Conservation (phyloP, 257 asterid genomes). For the Solanum peruvianum region DNA sequence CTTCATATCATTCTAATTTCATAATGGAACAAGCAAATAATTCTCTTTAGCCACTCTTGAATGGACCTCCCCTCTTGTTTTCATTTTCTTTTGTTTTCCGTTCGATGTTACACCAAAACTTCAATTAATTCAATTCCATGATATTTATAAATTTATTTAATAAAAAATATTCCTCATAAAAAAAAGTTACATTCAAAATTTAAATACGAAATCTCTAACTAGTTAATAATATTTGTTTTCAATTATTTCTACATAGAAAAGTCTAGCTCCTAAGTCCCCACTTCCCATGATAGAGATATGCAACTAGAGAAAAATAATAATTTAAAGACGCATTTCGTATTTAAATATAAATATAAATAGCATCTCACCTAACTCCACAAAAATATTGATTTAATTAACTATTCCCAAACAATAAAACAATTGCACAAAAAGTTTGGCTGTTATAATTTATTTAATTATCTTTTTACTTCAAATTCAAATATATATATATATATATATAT, state of each 20-base stretch:
- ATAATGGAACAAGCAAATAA: no score
- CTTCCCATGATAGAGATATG: neutral
- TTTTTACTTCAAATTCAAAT: neutral
- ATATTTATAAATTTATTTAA: fast-evolving
- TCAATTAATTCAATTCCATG: fast-evolving
- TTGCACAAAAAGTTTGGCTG: neutral
- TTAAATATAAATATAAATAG: neutral
- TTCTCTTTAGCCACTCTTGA: neutral
- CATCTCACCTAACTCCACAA: neutral
- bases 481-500: no score
- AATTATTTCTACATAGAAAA: neutral
- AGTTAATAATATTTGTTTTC: neutral
- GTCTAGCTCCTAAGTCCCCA: neutral
- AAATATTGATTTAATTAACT: neutral
- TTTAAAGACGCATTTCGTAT: neutral
- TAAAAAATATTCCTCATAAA: fast-evolving
- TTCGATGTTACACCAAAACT: neutral
- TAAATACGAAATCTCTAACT: neutral
- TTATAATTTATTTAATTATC: neutral
- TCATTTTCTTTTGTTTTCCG: neutral
- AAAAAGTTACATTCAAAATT: fast-evolving
- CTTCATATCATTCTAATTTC: no score
- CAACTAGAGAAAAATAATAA: neutral
- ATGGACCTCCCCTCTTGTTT: neutral
- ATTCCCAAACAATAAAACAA: neutral